Evolutionary conservation across 176 grass and related monocot species (phyloP), one percentile per base, ranked within the genome.

Genomic region (Carex kokanica): DNA sequence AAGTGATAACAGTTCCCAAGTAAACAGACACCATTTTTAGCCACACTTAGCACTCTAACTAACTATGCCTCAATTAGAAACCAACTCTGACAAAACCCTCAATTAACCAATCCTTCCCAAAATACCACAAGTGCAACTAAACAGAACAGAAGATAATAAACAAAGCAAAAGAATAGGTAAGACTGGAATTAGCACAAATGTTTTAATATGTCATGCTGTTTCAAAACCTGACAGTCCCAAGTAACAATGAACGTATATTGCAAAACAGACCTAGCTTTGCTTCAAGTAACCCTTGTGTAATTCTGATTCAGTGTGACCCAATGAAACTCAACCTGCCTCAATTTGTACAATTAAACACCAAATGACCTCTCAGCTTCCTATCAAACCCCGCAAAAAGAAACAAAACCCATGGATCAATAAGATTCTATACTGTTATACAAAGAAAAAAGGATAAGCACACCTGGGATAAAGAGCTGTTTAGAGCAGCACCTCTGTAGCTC

Each of bases 401-500:
- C 9, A 24, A 61, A 4, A 78, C 32, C 9, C 24, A 31, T 24
- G 11, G 64, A 60, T 68, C 69, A 60, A 63, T 85, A 8, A 80
- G 27, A 86, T 83, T 52, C 16, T 24, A 25, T 31, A 3, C 18
- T 70, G 52, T 21, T n/a, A 21, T 84, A 89, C 68, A 58, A 80
- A 34, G 43, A 81, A 41, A 86, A 40, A 14, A 34, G 6, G 5
- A 45, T 40, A 63, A 62, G 15, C 64, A 56, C 16, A 99, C 96
- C 93, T 95, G 96, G 77, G 96, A 92, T 81, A 95, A 85, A 7
- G 91, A 83, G 84, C 84, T 88, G 82, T 89, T 91, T 38, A 99
- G 83, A 91, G 92, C 94, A 54, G 96, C 96, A n/a, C 93, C 96
- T 83, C 96, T 69, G 64, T 99, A 99, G 84, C 96, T 99, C 53